A percentile compares a stretch with the other conserved stretches of the same genome.
Conservation (phyloP, 768 basidiomycete species). For the Tylopilus felleus region DNA sequence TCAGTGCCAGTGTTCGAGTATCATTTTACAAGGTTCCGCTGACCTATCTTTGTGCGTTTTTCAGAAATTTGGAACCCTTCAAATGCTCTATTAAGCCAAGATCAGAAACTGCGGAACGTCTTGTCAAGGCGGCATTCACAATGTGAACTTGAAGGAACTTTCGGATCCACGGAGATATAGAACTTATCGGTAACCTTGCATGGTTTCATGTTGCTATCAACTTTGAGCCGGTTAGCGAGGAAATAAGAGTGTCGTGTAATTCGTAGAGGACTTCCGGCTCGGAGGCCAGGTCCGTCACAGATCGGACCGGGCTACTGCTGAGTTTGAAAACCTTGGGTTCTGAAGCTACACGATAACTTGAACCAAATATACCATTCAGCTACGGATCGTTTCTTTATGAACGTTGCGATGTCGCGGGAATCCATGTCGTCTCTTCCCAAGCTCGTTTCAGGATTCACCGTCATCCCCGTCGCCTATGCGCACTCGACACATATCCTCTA, state of each 20-base stretch:
- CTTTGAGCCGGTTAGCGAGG: too few relatives aligned
- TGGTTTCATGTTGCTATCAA: too few relatives aligned
- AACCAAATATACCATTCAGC: too few relatives aligned
- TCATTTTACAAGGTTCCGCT: neutral
- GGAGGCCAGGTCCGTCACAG: too few relatives aligned
- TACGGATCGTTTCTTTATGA: too few relatives aligned
- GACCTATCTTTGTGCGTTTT: neutral
- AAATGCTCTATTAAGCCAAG: slow-evolving; percentile 13
- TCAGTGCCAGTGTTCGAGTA: neutral
- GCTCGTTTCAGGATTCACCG: slow-evolving; percentile 32
- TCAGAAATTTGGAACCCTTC: slow-evolving; percentile 9
- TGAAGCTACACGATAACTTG: neutral
- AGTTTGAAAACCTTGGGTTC: neutral
- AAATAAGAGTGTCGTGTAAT: too few relatives aligned
- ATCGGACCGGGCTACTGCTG: neutral
- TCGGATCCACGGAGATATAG: too few relatives aligned
- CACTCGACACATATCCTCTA: slow-evolving; percentile 69
- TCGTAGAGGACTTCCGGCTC: too few relatives aligned
- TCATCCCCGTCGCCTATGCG: slow-evolving; percentile 41
- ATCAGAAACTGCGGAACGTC: neutral
- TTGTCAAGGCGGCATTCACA: neutral
- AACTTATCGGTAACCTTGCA: too few relatives aligned
- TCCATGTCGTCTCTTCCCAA: slow-evolving; percentile 21
- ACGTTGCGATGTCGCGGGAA: neutral
- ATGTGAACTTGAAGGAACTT: neutral